Base-by-base conservation (phyloP, 2,329 filamentous ascomycete species). In the Remersonia thermophila region DNA sequence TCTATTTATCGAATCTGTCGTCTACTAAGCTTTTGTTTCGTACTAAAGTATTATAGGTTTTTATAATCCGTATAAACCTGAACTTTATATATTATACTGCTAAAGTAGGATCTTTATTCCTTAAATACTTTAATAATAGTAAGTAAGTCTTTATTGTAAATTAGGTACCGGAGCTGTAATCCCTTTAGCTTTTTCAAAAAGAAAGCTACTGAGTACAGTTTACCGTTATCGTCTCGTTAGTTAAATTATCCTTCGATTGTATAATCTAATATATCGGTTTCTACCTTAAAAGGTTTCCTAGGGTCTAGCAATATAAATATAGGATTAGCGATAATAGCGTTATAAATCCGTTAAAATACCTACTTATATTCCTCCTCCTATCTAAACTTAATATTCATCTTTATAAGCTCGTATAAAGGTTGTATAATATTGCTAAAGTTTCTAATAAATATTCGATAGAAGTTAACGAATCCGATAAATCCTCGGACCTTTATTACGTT, bases 391-490 rank as follows among this genome's bases (percentile, higher is more conserved):
- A 3, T 16, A 2, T 34, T 29, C 23, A 47, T 50, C 26, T 46
- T 49, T 0, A 40, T 46, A 2, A 52, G 26, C 11, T 50, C 33
- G 0, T 38, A 51, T 8, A 58, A 30, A 3, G 39, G 49, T 13
- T 14, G 27, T 2, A 34, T 40, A 3, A 54, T 42, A 7, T 30
- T 13, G 3, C 40, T 47, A 32, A 51, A 59, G 3, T 32, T 28
- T 9, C 41, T 33, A 9, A 58, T 54, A 40, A 57, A 59, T 11
- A 40, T 27, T 29, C 39, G 7, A 33, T 58, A 58, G 30, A 56
- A 58, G 38, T 58, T 59, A 6, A 42, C 36, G 38, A 57, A 58
- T 1, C 47, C 42, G 12, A 56, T 13, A 36, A 57, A 55, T 2
- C 36, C 28, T 37, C 51, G 42, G 6, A 56, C 35, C 2, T 55